phyloP scores from a whole-genome alignment of 139 green algal species.

The Marvania coccoides region DNA sequence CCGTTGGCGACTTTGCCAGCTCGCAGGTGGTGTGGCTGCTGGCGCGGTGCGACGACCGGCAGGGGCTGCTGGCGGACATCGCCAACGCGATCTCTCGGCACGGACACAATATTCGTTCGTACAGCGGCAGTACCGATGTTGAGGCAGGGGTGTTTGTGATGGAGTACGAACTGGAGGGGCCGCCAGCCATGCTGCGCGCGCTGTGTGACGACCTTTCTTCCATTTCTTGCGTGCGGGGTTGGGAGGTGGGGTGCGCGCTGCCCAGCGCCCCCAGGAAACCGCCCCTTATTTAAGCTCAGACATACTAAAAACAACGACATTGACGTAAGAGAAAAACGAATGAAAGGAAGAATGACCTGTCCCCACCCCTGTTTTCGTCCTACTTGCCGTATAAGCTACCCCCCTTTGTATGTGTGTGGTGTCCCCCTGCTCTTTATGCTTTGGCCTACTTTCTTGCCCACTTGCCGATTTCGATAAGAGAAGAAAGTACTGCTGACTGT shows the following conservation, averaged over 20 bases:
- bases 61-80: conserved; percentile 47
- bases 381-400: neutral
- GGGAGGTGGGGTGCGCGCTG: conserved; percentile 7
- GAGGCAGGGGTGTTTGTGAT: conserved; percentile 24
- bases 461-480: neutral
- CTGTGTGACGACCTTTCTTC: conserved; percentile 13
- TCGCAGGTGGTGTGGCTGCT: conserved; percentile 13
- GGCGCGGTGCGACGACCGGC: conserved; percentile 37
- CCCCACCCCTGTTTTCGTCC: neutral
- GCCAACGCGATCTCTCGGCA: conserved; percentile 31
- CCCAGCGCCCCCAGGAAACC: neutral
- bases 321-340: neutral
- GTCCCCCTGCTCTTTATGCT: no score
- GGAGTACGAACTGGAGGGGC: conserved; percentile 29
- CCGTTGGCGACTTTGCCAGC: neutral
- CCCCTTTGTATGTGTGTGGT: no score
- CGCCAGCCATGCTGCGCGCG: neutral
- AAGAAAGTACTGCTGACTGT: neutral
- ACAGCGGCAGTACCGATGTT: conserved; percentile 15
- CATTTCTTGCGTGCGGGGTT: conserved; percentile 7
- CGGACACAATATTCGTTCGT: conserved; percentile 41
- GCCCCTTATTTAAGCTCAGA: neutral
- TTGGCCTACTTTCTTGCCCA: no score
- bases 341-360: neutral
- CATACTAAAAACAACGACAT: neutral